Conservation (phyloP, 148 eudicot genomes). For the Polygonum maritimum region DNA sequence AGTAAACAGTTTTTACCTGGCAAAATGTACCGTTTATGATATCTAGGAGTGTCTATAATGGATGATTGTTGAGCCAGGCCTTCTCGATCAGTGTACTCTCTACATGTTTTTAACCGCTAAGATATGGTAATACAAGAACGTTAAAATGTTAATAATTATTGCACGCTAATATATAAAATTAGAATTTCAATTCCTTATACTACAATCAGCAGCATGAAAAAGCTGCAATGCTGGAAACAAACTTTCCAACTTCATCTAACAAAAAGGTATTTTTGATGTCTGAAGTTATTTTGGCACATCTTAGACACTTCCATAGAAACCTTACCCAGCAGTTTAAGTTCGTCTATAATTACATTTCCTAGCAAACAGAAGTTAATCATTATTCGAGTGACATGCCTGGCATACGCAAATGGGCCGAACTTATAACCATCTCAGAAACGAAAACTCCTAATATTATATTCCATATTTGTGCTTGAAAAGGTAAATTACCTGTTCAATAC, state of each 20-base stretch:
- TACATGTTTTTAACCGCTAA: constrained; percentile 73
- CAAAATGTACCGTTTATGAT: constrained; percentile 79
- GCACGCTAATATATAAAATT: neutral
- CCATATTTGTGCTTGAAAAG: neutral
- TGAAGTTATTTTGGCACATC: neutral
- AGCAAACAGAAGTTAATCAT: too few relatives aligned
- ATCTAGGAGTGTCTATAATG: constrained; percentile 58
- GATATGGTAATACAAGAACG: constrained; percentile 15
- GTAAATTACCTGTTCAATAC: constrained; percentile 68
- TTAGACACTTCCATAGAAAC: neutral
- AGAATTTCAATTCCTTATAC: neutral
- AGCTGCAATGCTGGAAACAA: constrained; percentile 3
- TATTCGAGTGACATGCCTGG: neutral
- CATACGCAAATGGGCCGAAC: neutral
- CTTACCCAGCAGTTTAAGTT: neutral
- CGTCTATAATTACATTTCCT: neutral
- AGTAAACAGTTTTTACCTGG: constrained; percentile 45
- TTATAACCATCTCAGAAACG: constrained; percentile 1
- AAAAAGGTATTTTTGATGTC: neutral
- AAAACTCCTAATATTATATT: neutral
- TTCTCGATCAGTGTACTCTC: constrained; percentile 65
- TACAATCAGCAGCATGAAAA: neutral
- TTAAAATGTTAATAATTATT: neutral
- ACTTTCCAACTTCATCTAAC: neutral
- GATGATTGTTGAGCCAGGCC: constrained; percentile 81